phyloP scores from a whole-genome alignment of 1,284 basidiomycete genomes.

The Singerocomus inundabilis region DNA sequence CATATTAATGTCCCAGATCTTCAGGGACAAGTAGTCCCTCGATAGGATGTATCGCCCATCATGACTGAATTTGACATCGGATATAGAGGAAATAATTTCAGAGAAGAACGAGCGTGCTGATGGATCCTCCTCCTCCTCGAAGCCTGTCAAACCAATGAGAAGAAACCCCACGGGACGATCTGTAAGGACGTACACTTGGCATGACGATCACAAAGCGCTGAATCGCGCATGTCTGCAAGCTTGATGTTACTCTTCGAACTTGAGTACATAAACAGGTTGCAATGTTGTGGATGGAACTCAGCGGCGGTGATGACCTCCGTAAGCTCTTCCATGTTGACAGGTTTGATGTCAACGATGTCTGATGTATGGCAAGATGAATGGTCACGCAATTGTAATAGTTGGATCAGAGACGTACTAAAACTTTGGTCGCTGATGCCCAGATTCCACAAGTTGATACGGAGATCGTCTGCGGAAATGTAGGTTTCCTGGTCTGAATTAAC shows the following conservation, averaged over 20 bases:
- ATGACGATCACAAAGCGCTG: conserved; percentile 94
- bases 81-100: conserved; percentile 99
- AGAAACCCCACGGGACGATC: conserved; percentile 7
- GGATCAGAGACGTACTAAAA: conserved; percentile 75
- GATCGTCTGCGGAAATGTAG: conserved; percentile 97
- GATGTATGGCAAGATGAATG: conserved; percentile 13
- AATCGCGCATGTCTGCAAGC: conserved; percentile 99
- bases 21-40: conserved; percentile 95
- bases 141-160: conserved; percentile 56
- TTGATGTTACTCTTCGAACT: conserved; percentile 99
- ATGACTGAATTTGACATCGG: conserved; percentile 98
- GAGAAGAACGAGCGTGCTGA: conserved; percentile 98
- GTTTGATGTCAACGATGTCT: conserved; percentile 99
- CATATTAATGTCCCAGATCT: conserved; percentile 99
- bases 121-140: conserved; percentile 98
- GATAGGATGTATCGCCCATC: conserved; percentile 98
- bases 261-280: conserved; percentile 99
- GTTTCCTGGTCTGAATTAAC: conserved; percentile 99
- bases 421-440: conserved; percentile 98
- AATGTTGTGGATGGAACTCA: conserved; percentile 97
- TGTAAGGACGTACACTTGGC: conserved; percentile 78
- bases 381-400: conserved; percentile 1
- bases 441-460: conserved; percentile 98
- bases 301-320: conserved; percentile 99
- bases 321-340: conserved; percentile 99